Base-by-base conservation (phyloP, 768 basidiomycete species). In the Roridomyces roridus region DNA sequence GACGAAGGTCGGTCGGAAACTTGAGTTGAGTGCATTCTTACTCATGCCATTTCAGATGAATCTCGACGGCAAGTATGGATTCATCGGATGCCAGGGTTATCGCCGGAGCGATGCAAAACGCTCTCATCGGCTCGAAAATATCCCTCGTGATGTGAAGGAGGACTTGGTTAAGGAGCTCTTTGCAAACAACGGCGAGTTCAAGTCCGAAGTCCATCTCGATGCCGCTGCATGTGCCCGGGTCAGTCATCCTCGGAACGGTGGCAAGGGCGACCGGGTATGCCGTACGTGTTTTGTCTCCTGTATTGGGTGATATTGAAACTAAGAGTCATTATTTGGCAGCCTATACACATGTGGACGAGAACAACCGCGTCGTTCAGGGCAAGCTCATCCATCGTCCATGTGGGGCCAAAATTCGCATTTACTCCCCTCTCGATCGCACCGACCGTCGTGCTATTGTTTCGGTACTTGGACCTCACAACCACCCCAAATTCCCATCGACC, bases 371-470 rank as follows among this genome's bases (percentile, higher is more conserved):
- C 17, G 25, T 57, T 6, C n/a, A 56, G 21, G 61, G 64, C 7
- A 51, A 46, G 6, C 35, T 64, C 10, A 37, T 50, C n/a, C 55
- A 43, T 15, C 59, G 52, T 15, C n/a, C 14, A 10, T 65, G 61
- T 39, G 10, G 10, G 7, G 40, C 64, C 6, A 46, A 7, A 4
- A 59, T 65, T 21, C 34, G 17, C 2, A 65, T 65, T 8, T 59
- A 46, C 34, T 37, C 54, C 0, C 64, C 64, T 9, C 9, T 62
- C 21, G 57, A 65, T 17, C 57, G 46, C 17, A 11, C n/a, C 0
- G 54, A 59, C 25, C 57, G 25, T 10, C 57, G 52, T 4, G 64
- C 54, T 2, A 57, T 65, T 18, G 36, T 65, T 14, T 17, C 59
- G 23, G 7, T 65, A 5, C 9, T 20, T 26, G 46, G 46, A 1